Evolutionary conservation across 2,329 filamentous ascomycete genomes (phyloP), one percentile per base, ranked within the genome.

Genomic region (Esteya vermicola): DNA sequence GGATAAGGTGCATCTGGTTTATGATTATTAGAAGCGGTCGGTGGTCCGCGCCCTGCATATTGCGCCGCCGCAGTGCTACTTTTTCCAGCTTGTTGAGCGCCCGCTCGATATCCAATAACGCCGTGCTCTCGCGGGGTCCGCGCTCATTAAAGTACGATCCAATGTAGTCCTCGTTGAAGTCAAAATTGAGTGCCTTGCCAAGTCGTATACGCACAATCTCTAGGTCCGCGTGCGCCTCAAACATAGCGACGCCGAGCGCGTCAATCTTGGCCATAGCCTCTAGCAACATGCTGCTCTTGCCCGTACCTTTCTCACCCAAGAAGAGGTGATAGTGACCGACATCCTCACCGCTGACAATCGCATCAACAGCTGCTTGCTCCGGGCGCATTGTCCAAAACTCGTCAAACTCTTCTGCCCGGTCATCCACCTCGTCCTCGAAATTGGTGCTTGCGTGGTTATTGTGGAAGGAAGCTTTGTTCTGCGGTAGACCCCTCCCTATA

Each of bases 51-150:
- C 9, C 73, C 71, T 22, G 75, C 43, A 57, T 63, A 25, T 69
- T 65, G 33, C 86, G 69, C 38, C 82, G 72, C 49, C 67, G 68
- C 43, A 98, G 62, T 1, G 91, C 91, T 8, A 96, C 85, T 58
- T 98, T 98, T 55, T 98, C 91, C 10, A 98, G 65, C 60, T 98
- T 98, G 68, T 98, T 98, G 57, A 98, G 80, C 0, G 91, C 91
- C 22, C 91, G 77, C 56, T 98, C 91, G 46, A 98, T 95, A 55
- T 98, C 91, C 2, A 98, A 69, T 26, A 98, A 65, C 5, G 91
- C 86, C 0, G 85, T 93, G 4, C 85, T 88, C 52, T 98, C 91
- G 33, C 91, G 75, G 0, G 91, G 91, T 0, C 91, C 91, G 23
- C 83, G 77, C 53, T 98, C 93, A 44, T 84, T 93, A 59, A 98